Base-by-base conservation (phyloP, 345 rosid species). In the Mallotus nudiflorus region DNA sequence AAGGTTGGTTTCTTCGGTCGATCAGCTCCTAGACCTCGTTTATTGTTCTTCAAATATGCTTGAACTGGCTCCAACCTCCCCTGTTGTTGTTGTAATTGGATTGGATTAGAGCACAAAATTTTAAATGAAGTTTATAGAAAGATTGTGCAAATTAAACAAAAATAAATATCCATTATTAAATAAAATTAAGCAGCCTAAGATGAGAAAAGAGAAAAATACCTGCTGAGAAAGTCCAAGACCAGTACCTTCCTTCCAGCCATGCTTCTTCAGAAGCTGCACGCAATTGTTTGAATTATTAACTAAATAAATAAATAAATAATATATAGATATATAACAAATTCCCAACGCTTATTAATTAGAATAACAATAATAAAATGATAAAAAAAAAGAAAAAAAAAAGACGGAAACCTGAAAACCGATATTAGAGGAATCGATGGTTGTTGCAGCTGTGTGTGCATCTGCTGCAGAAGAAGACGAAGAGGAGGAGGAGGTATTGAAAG, bases 231-330 rank as follows among this genome's bases (percentile, higher is more conserved):
- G 19, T 66, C 98, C 97, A 71, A 93, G 92, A 77, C 97, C 96
- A 31, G 87, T 83, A 64, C 98, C 97, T 87, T 91, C 97, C 78
- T 87, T 91, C 98, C 98, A 93, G 19, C 98, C 97, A 70, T 91
- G 96, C 87, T 91, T 93, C 88, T 88, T 91, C 69, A 91, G 79
- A 29, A 93, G 90, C 97, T 91, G 85, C 73, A 67, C 25, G 14
- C 59, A 27, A 31, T 39, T 39, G 42, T 39, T 39, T 39, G 42
- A 39, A 39, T 39, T 39, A 66, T 39, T n/a, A 22, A 27, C n/a
- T 18, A 46, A n/a, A 27, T 15, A 20, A 39, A 68, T n/a, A 3
- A n/a, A n/a, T n/a, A n/a, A n/a, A n/a, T n/a, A n/a, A n/a, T n/a
- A n/a, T n/a, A n/a, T n/a, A n/a, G n/a, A n/a, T n/a, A n/a, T n/a